These are phyloP conservation scores for Climacium dendroides DNA, from an alignment of 225 moss, liverwort and hornwort species.

Conservation along the genomic window DNA sequence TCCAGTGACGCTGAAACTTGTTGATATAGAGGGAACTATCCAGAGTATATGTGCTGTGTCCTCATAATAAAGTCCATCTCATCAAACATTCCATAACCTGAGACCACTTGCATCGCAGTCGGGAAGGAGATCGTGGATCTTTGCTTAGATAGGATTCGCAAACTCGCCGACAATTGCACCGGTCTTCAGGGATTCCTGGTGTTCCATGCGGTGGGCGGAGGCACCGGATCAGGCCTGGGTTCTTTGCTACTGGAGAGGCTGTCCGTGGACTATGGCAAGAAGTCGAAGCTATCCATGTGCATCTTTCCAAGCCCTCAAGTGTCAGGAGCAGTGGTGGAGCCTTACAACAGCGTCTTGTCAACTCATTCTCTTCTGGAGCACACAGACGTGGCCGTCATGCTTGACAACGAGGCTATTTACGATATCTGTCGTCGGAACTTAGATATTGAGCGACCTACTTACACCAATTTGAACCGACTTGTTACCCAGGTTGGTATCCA, in stretches of 20 bases:
- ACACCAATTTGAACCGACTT: slow-evolving; percentile 46
- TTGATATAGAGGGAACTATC: not conserved
- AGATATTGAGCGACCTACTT: slow-evolving; percentile 45
- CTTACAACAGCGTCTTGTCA: slow-evolving; percentile 39
- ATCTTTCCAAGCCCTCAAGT: slow-evolving; percentile 44
- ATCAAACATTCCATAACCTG: not conserved
- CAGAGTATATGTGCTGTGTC: not conserved
- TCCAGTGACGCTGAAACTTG: not conserved
- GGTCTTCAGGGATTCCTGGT: slow-evolving; percentile 40
- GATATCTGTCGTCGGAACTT: slow-evolving; percentile 29
- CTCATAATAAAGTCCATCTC: not conserved
- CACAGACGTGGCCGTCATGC: slow-evolving; percentile 33
- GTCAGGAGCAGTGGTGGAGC: slow-evolving; percentile 32
- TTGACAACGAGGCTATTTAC: not conserved
- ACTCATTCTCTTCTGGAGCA: slow-evolving; percentile 40
- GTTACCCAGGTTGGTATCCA: slow-evolving; percentile 13
- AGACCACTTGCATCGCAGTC: slow-evolving; percentile 3
- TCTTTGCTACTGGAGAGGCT: slow-evolving; percentile 33
- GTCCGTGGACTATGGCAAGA: slow-evolving; percentile 42
- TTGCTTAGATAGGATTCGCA: slow-evolving; percentile 34
- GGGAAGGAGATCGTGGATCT: slow-evolving; percentile 42
- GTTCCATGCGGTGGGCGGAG: slow-evolving; percentile 29
- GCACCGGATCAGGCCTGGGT: slow-evolving; percentile 31
- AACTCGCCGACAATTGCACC: slow-evolving; percentile 29
- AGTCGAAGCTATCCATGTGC: slow-evolving; percentile 37